Evolutionary conservation across 2,329 filamentous ascomycete species (phyloP).

Genomic region (Fusarium piperis): DNA sequence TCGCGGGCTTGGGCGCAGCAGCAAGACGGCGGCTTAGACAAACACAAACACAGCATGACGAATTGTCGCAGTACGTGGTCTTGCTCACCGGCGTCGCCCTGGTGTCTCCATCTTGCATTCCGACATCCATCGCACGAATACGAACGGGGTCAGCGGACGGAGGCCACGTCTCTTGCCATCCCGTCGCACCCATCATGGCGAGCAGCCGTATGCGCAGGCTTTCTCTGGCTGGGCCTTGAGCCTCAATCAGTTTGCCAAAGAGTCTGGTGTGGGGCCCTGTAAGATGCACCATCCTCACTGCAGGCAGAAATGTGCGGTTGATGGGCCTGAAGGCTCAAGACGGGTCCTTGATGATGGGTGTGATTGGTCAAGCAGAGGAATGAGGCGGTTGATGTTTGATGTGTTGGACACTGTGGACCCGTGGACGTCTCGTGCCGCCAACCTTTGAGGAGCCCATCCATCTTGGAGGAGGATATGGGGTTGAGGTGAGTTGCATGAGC

Average conservation of each 20-base stretch:
- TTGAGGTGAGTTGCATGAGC: neutral
- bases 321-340: neutral
- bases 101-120: constrained; percentile 22
- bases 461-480: neutral
- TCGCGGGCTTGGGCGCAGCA: constrained; percentile 1
- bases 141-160: constrained; percentile 17
- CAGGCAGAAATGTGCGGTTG: constrained; percentile 9
- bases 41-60: constrained; percentile 32
- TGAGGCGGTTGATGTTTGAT: constrained; percentile 1
- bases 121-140: constrained; percentile 30
- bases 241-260: neutral
- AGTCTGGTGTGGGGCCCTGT: neutral
- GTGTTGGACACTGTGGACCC: constrained; percentile 2
- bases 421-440: constrained; percentile 6
- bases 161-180: constrained; percentile 7
- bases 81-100: constrained; percentile 16
- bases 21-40: neutral
- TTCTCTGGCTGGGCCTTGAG: neutral
- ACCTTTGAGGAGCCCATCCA: neutral
- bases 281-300: neutral
- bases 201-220: neutral
- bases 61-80: constrained; percentile 19
- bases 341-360: neutral
- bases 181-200: constrained; percentile 4
- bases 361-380: neutral